Conservation (phyloP, 139 green algal species). For the Eudorina sp. region DNA sequence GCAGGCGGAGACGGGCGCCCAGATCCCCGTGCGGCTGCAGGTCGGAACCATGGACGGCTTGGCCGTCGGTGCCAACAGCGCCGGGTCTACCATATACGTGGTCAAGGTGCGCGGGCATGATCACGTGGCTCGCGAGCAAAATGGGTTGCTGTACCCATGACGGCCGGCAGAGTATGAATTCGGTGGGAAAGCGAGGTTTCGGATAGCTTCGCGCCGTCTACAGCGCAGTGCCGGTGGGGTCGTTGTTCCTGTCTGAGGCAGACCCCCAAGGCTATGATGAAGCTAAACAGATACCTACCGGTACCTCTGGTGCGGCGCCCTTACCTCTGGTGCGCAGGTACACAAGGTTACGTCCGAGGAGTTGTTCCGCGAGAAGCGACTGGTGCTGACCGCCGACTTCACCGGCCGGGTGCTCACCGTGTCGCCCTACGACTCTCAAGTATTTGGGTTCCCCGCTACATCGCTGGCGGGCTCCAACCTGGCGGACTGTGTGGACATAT, state of each 20-base stretch:
- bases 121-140: no score
- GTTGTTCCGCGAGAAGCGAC: conserved; percentile 9
- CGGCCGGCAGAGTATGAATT: no score
- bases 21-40: conserved; percentile 46
- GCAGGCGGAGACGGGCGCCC: conserved; percentile 25
- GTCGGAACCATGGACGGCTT: neutral
- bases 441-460: conserved; percentile 7
- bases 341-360: neutral
- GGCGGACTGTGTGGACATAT: conserved; percentile 45
- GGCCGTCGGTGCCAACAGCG: neutral
- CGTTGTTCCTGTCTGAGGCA: no score
- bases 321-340: no score
- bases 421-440: neutral
- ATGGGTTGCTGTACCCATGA: no score
- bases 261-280: no score
- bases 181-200: neutral
- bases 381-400: conserved; percentile 15
- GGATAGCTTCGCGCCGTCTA: no score
- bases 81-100: neutral
- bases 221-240: no score
- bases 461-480: conserved; percentile 17
- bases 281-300: no score
- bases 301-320: no score
- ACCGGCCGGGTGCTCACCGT: neutral
- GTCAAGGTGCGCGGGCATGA: conserved; percentile 14